These are phyloP conservation scores for Hydnomerulius pinastri DNA, from an alignment of 768 basidiomycete species.

Conservation along the genomic window DNA sequence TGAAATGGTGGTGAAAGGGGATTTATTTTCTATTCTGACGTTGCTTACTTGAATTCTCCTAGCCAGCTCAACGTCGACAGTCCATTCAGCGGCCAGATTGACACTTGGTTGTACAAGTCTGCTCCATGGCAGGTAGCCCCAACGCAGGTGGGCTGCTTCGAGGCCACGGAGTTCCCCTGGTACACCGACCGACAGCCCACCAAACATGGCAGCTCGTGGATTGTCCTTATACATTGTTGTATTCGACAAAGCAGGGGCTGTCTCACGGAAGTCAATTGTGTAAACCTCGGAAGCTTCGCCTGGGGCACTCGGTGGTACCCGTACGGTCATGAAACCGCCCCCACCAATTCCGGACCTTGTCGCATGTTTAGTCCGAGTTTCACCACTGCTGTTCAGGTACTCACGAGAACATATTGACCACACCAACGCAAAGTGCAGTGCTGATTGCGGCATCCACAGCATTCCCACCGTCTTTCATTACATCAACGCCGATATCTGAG, in stretches of 20 bases:
- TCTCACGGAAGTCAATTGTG: constrained; percentile 88
- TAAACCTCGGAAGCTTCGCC: constrained; percentile 58
- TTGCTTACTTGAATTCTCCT: constrained; percentile 64
- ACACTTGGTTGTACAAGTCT: constrained; percentile 75
- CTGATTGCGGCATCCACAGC: constrained; percentile 88
- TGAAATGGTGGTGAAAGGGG: constrained; percentile 15
- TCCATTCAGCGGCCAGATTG: constrained; percentile 77
- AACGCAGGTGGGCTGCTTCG: constrained; percentile 77
- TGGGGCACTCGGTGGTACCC: constrained; percentile 57
- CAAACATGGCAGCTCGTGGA: constrained; percentile 56
- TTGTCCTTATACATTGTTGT: constrained; percentile 72
- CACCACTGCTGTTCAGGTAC: constrained; percentile 27
- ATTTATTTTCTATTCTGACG: constrained; percentile 1
- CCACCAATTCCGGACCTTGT: constrained; percentile 81
- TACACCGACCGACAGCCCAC: constrained; percentile 86
- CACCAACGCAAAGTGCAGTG: constrained; percentile 75
- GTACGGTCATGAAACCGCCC: constrained; percentile 84
- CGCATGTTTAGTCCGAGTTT: constrained; percentile 5
- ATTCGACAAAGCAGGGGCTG: constrained; percentile 72
- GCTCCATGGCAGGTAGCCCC: constrained; percentile 82
- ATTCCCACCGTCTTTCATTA: constrained; percentile 82
- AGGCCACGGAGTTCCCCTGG: constrained; percentile 91
- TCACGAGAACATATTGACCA: constrained; percentile 90
- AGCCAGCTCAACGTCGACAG: constrained; percentile 75
- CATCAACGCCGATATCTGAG: constrained; percentile 79